Conservation (phyloP, 306 rosid species). For the Casuarina equisetifolia region DNA sequence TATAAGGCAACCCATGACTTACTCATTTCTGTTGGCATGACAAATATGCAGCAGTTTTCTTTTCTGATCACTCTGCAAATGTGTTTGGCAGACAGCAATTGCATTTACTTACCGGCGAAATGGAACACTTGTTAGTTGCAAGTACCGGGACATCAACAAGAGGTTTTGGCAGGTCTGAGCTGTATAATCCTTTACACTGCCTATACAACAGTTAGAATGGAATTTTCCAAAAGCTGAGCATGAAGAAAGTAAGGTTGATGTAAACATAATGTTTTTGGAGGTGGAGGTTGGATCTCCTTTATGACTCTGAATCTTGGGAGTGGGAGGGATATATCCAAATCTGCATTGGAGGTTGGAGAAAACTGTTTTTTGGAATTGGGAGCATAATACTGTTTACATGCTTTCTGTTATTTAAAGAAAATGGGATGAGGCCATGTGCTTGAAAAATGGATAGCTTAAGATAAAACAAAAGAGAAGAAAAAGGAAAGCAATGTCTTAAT, state of each 20-base stretch:
- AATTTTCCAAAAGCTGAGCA: background rate
- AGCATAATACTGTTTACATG: too few relatives aligned
- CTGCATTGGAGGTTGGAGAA: too few relatives aligned
- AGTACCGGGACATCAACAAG: slow-evolving; percentile 82
- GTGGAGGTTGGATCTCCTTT: too few relatives aligned
- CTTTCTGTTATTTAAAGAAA: too few relatives aligned
- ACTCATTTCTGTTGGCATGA: slow-evolving; percentile 15
- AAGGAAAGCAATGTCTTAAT: too few relatives aligned
- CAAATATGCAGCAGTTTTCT: slow-evolving; percentile 13
- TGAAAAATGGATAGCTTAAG: background rate
- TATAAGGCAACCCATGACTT: background rate
- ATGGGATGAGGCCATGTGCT: too few relatives aligned
- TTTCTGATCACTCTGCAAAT: slow-evolving; percentile 34
- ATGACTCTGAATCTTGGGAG: too few relatives aligned
- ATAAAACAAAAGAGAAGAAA: background rate
- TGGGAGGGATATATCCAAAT: too few relatives aligned
- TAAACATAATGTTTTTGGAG: background rate
- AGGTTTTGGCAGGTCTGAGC: slow-evolving; percentile 85
- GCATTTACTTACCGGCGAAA: slow-evolving; percentile 74
- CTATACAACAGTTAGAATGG: slow-evolving; percentile 14
- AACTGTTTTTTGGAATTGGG: too few relatives aligned
- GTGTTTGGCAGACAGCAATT: slow-evolving; percentile 56
- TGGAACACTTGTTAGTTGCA: slow-evolving; percentile 75
- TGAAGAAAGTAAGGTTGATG: background rate
- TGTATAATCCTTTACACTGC: slow-evolving; percentile 12